Percentiles rank a stretch among this genome's conserved stretches.
phyloP scores from a whole-genome alignment of 148 eudicot genomes.

The Silene conica region DNA sequence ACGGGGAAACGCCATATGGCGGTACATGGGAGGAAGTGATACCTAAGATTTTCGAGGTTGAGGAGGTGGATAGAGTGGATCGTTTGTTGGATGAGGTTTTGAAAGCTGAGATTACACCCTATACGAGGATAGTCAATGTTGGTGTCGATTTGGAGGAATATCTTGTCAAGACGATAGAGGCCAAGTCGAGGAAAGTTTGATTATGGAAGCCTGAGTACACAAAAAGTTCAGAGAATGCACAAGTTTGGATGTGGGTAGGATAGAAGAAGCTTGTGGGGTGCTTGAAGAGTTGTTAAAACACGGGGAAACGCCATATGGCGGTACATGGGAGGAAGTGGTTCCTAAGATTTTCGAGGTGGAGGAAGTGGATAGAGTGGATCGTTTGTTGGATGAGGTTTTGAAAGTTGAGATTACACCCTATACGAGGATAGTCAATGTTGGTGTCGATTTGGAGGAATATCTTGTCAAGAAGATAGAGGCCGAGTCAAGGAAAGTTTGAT shows the following conservation, averaged over 20 bases:
- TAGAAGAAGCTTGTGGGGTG: slow-evolving; percentile 65
- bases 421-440: slow-evolving; percentile 57
- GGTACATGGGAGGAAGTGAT: slow-evolving; percentile 69
- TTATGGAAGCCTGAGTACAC: too few species aligned
- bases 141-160: slow-evolving; percentile 67
- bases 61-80: slow-evolving; percentile 35
- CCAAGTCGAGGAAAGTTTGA: slow-evolving; percentile 31
- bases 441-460: slow-evolving; percentile 62
- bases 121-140: slow-evolving; percentile 54
- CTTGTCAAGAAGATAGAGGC: slow-evolving; percentile 41
- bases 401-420: slow-evolving; percentile 55
- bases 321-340: slow-evolving; percentile 65
- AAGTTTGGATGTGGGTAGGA: slow-evolving; percentile 57
- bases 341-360: slow-evolving; percentile 54
- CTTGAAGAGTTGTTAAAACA: slow-evolving; percentile 44
- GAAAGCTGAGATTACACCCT: slow-evolving; percentile 54
- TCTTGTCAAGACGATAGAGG: slow-evolving; percentile 41
- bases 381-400: slow-evolving; percentile 42
- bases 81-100: slow-evolving; percentile 40
- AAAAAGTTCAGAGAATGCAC: too few species aligned
- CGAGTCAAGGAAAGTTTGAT: slow-evolving; percentile 30
- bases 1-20: slow-evolving; percentile 47
- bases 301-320: slow-evolving; percentile 49
- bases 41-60: slow-evolving; percentile 52
- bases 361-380: slow-evolving; percentile 32